Evolutionary conservation across 1,139 yeast species (phyloP).

Genomic region (Debaryomyces sp.): DNA sequence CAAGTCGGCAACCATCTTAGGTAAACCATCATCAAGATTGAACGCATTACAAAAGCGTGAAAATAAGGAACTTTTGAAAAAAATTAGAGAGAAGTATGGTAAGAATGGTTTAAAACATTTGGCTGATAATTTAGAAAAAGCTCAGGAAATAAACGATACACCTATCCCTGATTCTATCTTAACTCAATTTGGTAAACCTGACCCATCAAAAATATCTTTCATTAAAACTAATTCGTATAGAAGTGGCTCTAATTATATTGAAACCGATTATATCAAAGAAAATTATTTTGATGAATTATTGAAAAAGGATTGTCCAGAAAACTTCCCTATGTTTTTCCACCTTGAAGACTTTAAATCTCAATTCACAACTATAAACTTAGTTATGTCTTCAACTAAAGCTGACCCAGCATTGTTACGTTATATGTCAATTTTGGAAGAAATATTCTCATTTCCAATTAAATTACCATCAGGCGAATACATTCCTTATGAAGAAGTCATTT

Average conservation of each 20-base stretch:
- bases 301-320: conserved; percentile 42
- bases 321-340: conserved; percentile 72
- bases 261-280: conserved; percentile 19
- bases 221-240: conserved; percentile 67
- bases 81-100: conserved; percentile 58
- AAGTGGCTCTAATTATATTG: conserved; percentile 40
- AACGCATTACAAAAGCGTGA: conserved; percentile 56
- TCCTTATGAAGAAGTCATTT: conserved; percentile 75
- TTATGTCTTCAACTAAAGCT: conserved; percentile 65
- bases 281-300: conserved; percentile 33
- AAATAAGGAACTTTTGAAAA: conserved; percentile 50
- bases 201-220: conserved; percentile 73
- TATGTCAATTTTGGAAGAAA: conserved; percentile 63
- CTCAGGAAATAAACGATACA: conserved; percentile 67
- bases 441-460: conserved; percentile 70
- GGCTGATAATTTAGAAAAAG: conserved; percentile 54
- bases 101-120: conserved; percentile 60
- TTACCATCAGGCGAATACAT: conserved; percentile 61
- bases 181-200: conserved; percentile 65
- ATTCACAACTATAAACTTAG: conserved; percentile 71
- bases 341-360: conserved; percentile 80
- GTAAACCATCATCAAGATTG: conserved; percentile 69
- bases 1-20: conserved; percentile 72
- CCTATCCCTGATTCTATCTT: conserved; percentile 76
- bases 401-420: conserved; percentile 64